Percentiles rank a stretch among this genome's conserved stretches.
Conservation (phyloP, 2,329 filamentous ascomycete species). For the Mariannaea sp. region DNA sequence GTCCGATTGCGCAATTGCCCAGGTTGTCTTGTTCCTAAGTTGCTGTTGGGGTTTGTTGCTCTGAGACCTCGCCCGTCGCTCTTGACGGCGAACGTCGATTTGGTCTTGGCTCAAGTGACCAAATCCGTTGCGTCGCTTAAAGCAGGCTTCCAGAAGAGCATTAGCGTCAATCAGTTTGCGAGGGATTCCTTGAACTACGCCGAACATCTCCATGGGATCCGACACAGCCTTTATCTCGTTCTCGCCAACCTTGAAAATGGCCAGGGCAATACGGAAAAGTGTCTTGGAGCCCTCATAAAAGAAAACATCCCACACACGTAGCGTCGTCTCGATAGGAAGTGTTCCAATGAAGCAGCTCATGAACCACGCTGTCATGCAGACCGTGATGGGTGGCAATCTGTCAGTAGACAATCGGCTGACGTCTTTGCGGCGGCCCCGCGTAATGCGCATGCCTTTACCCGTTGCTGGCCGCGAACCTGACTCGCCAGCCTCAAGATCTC, state of each 20-base stretch:
- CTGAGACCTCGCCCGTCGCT: constrained; percentile 63
- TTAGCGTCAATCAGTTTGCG: constrained; percentile 83
- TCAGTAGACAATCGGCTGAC: constrained; percentile 48
- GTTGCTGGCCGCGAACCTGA: constrained; percentile 45
- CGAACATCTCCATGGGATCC: constrained; percentile 95
- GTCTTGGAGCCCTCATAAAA: constrained; percentile 96
- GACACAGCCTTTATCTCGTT: constrained; percentile 75
- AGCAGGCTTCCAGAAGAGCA: constrained; percentile 78
- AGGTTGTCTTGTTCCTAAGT: constrained; percentile 35
- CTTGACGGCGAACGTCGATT: constrained; percentile 75
- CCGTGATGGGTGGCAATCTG: constrained; percentile 83
- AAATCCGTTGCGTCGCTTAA: constrained; percentile 79
- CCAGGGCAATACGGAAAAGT: constrained; percentile 86
- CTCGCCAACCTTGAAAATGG: constrained; percentile 90
- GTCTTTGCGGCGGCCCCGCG: constrained; percentile 47
- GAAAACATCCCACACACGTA: constrained; percentile 93
- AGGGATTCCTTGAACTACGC: constrained; percentile 87
- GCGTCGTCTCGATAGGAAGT: constrained; percentile 85
- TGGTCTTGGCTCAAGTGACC: constrained; percentile 80
- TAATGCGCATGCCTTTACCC: constrained; percentile 43
- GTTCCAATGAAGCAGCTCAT: constrained; percentile 97
- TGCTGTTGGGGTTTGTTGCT: constrained; percentile 44
- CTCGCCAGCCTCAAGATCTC: constrained; percentile 65
- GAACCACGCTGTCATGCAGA: constrained; percentile 96
- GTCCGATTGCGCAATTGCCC: constrained; percentile 39